Evolutionary conservation across 2,329 filamentous ascomycete species (phyloP).

Genomic region (Fusarium sterilihyphosum): DNA sequence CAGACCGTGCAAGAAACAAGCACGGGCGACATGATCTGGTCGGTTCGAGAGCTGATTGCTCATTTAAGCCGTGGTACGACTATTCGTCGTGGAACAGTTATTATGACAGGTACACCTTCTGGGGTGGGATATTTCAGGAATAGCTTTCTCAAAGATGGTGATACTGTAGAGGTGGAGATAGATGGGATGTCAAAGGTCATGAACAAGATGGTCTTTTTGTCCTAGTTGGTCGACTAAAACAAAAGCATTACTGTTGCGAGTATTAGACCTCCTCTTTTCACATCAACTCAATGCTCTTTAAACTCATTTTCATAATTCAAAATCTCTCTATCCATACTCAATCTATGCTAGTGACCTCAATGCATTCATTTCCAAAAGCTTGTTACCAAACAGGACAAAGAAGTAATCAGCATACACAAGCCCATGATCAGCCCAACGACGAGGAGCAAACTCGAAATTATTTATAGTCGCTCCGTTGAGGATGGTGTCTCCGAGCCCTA

Average conservation of each 20-base stretch:
- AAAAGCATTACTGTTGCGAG: no score
- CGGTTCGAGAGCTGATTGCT: background rate
- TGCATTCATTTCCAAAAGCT: slow-evolving; percentile 34
- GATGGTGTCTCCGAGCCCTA: slow-evolving; percentile 49
- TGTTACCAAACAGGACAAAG: slow-evolving; percentile 57
- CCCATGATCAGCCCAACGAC: slow-evolving; percentile 57
- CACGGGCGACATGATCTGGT: background rate
- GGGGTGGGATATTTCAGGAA: background rate
- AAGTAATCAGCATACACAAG: slow-evolving; percentile 62
- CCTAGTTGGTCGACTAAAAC: no score
- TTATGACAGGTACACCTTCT: background rate
- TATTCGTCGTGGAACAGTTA: background rate
- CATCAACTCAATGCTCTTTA: no score
- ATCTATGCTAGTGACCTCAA: background rate
- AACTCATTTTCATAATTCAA: background rate
- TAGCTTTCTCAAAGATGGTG: background rate
- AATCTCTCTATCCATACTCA: background rate
- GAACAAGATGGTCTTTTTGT: no score
- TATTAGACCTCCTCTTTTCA: no score
- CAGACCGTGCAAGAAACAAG: background rate
- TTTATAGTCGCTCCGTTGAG: slow-evolving; percentile 58
- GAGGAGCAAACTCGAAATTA: slow-evolving; percentile 56
- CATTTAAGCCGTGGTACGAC: background rate
- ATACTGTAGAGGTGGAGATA: background rate
- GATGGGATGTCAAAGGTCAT: background rate